A percentile compares a stretch with the other conserved stretches of the same genome.
Evolutionary conservation across 352 stramenopile genomes (phyloP).

Genomic region (Globisporangium iwayamae): DNA sequence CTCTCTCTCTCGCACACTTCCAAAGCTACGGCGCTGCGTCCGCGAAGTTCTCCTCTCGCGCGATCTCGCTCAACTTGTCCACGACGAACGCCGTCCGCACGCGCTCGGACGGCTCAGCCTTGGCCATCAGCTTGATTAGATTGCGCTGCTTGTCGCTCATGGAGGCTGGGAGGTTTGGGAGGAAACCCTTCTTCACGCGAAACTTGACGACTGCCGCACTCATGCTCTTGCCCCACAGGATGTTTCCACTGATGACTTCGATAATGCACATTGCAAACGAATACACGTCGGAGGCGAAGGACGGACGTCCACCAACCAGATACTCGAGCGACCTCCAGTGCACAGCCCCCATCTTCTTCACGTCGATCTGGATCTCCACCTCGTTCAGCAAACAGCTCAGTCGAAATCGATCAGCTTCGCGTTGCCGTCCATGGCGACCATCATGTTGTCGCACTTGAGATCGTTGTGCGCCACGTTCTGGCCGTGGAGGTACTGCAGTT

Average conservation of each 20-base stretch:
- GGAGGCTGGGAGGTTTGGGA: neutral
- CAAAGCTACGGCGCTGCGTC: neutral
- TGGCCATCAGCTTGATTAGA: neutral
- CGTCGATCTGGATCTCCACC: conserved; percentile 20
- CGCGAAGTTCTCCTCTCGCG: neutral
- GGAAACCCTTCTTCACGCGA: neutral
- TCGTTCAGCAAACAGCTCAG: conserved; percentile 5
- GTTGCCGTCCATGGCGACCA: conserved; percentile 21
- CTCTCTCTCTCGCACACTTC: neutral
- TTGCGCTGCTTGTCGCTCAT: neutral
- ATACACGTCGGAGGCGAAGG: conserved; percentile 10
- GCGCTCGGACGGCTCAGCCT: neutral
- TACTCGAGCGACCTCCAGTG: conserved; percentile 1
- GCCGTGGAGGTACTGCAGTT: conserved; percentile 1
- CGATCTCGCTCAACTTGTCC: neutral
- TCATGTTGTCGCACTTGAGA: conserved; percentile 26
- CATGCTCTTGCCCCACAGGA: neutral
- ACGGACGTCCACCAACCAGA: neutral
- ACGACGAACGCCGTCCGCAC: neutral
- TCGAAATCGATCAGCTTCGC: conserved; percentile 30
- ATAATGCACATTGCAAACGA: conserved; percentile 14
- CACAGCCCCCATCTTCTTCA: conserved; percentile 7
- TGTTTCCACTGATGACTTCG: neutral
- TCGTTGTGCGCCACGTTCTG: conserved; percentile 16
- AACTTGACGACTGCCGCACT: neutral